These are phyloP conservation scores for Neurospora cerealis DNA, from an alignment of 495 filamentous ascomycete species.

Conservation along the genomic window DNA sequence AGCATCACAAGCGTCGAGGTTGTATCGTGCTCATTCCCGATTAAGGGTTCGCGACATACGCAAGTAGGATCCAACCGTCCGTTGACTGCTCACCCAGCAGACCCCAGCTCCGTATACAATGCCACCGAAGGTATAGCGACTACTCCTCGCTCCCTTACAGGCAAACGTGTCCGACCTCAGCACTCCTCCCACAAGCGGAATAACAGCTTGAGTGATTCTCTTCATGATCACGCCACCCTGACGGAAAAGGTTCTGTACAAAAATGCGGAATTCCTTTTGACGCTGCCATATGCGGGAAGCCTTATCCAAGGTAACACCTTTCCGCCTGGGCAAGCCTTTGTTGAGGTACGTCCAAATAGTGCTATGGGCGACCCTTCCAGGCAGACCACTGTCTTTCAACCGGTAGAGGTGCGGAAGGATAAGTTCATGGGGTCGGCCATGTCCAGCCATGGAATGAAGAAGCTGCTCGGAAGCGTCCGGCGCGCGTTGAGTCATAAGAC, in stretches of 20 bases:
- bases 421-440: slow-evolving; percentile 38
- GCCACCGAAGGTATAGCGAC: slow-evolving; percentile 36
- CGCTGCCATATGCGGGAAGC: slow-evolving; percentile 64
- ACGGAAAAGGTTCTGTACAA: slow-evolving; percentile 39
- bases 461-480: slow-evolving; percentile 76
- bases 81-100: slow-evolving; percentile 56
- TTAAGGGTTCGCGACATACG: slow-evolving; percentile 43
- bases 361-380: slow-evolving; percentile 28
- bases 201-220: slow-evolving; percentile 67
- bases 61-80: slow-evolving; percentile 32
- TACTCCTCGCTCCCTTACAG: slow-evolving; percentile 42
- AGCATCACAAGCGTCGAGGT: slow-evolving; percentile 50
- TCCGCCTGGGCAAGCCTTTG: slow-evolving; percentile 65
- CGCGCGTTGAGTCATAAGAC: slow-evolving; percentile 71
- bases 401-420: slow-evolving; percentile 25
- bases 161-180: slow-evolving; percentile 38
- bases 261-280: slow-evolving; percentile 48
- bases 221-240: slow-evolving; percentile 57
- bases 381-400: slow-evolving; percentile 40
- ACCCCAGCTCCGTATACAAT: slow-evolving; percentile 38
- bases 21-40: slow-evolving; percentile 76
- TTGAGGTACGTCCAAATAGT: slow-evolving; percentile 55
- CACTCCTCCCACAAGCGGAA: slow-evolving; percentile 40
- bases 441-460: slow-evolving; percentile 63
- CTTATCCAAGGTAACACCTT: slow-evolving; percentile 75